phyloP scores from a whole-genome alignment of 495 filamentous ascomycete species.

The Aspergillus indologenus region DNA sequence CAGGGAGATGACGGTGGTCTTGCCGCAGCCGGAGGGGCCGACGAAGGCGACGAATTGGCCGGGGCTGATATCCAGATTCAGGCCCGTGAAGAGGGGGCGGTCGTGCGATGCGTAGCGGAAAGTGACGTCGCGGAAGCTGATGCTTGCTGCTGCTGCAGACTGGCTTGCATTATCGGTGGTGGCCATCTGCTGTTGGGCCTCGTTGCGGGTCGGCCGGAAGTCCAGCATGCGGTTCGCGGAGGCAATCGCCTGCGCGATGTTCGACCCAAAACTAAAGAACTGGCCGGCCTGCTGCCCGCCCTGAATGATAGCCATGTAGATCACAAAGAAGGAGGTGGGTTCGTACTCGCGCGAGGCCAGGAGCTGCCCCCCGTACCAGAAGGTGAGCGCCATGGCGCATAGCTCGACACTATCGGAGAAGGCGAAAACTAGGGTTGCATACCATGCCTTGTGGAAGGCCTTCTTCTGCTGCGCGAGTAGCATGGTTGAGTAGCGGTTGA shows the following conservation, averaged over 20 bases:
- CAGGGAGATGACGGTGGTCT: conserved; percentile 64
- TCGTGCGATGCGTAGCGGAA: conserved; percentile 59
- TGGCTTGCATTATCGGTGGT: neutral
- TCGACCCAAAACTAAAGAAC: conserved; percentile 45
- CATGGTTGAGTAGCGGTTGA: conserved; percentile 46
- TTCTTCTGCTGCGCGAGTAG: conserved; percentile 49
- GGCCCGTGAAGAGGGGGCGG: conserved; percentile 45
- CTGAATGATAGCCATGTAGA: conserved; percentile 58
- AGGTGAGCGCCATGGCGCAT: conserved; percentile 54
- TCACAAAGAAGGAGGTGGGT: conserved; percentile 52
- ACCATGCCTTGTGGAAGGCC: conserved; percentile 50
- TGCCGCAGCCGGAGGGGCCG: conserved; percentile 69
- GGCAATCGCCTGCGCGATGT: conserved; percentile 55
- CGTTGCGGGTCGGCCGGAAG: neutral
- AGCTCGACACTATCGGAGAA: conserved; percentile 44
- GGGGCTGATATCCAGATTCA: conserved; percentile 48
- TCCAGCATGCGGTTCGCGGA: conserved; percentile 55
- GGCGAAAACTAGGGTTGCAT: conserved; percentile 36
- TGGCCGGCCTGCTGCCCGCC: conserved; percentile 52
- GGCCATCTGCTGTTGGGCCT: neutral
- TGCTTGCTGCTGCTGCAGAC: neutral
- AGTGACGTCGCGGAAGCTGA: conserved; percentile 48
- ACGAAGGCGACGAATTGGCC: conserved; percentile 69
- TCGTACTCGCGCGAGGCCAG: conserved; percentile 50
- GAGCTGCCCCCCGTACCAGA: conserved; percentile 59